A percentile compares a stretch with the other conserved stretches of the same genome.
Conservation (phyloP, 2,329 filamentous ascomycete genomes). For the Botrytis fabae region DNA sequence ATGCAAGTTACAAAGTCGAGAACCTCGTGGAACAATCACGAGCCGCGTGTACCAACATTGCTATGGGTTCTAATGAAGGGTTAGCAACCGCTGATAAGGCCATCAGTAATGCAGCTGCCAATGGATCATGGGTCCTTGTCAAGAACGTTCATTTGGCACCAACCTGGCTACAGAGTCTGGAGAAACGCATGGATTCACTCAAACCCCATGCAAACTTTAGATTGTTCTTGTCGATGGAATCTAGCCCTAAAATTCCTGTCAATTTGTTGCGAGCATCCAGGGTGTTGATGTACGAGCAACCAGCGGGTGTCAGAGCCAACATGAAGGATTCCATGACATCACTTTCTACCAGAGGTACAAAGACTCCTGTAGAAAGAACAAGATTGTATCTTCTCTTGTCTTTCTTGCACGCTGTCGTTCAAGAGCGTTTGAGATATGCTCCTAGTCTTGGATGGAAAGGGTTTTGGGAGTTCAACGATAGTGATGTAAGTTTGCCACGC, state of each 20-base stretch:
- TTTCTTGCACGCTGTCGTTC: slow-evolving; percentile 93
- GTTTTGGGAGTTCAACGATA: slow-evolving; percentile 99
- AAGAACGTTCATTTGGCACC: slow-evolving; percentile 98
- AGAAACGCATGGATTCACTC: slow-evolving; percentile 94
- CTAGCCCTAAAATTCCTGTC: slow-evolving; percentile 93
- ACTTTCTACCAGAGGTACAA: slow-evolving; percentile 71
- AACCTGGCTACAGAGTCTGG: slow-evolving; percentile 93
- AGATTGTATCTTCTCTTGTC: slow-evolving; percentile 88
- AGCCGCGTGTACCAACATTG: slow-evolving; percentile 90
- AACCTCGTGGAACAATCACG: slow-evolving; percentile 82
- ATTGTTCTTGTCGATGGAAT: slow-evolving; percentile 97
- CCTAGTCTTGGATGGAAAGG: slow-evolving; percentile 95
- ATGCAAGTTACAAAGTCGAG: slow-evolving; percentile 99
- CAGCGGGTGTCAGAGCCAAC: slow-evolving; percentile 91
- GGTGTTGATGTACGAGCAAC: slow-evolving; percentile 97
- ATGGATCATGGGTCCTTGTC: slow-evolving; percentile 92
- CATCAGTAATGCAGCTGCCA: slow-evolving; percentile 86
- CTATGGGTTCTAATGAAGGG: slow-evolving; percentile 98
- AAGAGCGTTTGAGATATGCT: slow-evolving; percentile 91
- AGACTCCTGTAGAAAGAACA: slow-evolving; percentile 85
- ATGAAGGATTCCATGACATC: slow-evolving; percentile 97
- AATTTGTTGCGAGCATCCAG: slow-evolving; percentile 91
- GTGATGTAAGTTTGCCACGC: slow-evolving; percentile 71
- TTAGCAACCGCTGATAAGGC: slow-evolving; percentile 92
- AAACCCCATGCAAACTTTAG: slow-evolving; percentile 93